Percentiles rank a stretch among this genome's conserved stretches.
These are phyloP conservation scores for Chalciporus sphaerocephalus DNA, from an alignment of 768 basidiomycete species.

Conservation along the genomic window DNA sequence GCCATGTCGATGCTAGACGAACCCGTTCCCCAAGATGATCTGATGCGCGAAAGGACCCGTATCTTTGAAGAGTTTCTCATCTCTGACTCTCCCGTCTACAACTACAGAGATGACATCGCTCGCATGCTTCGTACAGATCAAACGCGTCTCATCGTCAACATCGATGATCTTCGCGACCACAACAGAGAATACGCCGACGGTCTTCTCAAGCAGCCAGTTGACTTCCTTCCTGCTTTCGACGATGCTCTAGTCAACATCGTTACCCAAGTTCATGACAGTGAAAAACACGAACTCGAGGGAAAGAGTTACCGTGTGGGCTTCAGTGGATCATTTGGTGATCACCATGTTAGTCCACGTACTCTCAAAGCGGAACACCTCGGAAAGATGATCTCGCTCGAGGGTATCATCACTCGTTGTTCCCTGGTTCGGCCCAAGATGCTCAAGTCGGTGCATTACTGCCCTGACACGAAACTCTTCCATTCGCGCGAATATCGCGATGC, in stretches of 20 bases:
- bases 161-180: conserved; percentile 93
- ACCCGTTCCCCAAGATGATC: conserved; percentile 63
- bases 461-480: conserved; percentile 80
- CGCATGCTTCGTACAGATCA: conserved; percentile 79
- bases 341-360: conserved; percentile 94
- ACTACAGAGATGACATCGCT: conserved; percentile 81
- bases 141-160: conserved; percentile 88
- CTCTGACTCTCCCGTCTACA: conserved; percentile 61
- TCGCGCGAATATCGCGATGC: conserved; percentile 90
- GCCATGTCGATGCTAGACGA: conserved; percentile 42
- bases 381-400: conserved; percentile 95
- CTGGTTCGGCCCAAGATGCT: conserved; percentile 98
- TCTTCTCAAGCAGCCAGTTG: conserved; percentile 81
- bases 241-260: conserved; percentile 74
- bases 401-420: conserved; percentile 96
- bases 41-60: conserved; percentile 70
- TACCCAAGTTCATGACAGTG: conserved; percentile 64
- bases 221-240: conserved; percentile 87
- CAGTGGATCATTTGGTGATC: conserved; percentile 95
- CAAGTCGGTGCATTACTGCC: conserved; percentile 92
- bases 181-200: conserved; percentile 85
- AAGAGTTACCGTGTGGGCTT: conserved; percentile 87
- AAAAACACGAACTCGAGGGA: conserved; percentile 77
- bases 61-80: conserved; percentile 82
- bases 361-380: conserved; percentile 85